Base-by-base conservation (phyloP, 805 yeast genomes). In the Pichia paraexigua region DNA sequence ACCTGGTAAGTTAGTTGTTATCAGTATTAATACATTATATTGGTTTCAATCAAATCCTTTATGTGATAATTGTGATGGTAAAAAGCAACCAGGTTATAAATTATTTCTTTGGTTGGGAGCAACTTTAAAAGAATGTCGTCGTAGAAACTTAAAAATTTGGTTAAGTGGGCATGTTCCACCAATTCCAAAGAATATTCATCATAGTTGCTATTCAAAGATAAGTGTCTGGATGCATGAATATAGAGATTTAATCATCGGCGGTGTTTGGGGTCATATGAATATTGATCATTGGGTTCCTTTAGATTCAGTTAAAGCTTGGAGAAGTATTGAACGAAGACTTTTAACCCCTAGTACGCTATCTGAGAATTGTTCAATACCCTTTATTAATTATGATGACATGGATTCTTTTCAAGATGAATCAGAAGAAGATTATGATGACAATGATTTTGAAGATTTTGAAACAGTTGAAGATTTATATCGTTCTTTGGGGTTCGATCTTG, bases 101-200 rank as follows among this genome's bases (percentile, higher is more conserved):
- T 69, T 85, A 48, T 78, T 87, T 56, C 73, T 80, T 54, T 88
- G 96, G 96, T 67, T 89, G 8, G 92, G 94, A 3, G 74, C 77
- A 45, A 82, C 83, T 2, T 71, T 89, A 54, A 78, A 82, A 61
- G 95, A 87, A 63, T 68, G 88, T 68, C 74, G 96, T 60, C 69
- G 72, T 22, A 71, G 95, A 54, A 77, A 79, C 18, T 83, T 88
- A 80, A 88, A 88, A 68, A 95, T 85, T 18, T 89, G 95, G 95
- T 68, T 88, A 22, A 73, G 84, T 43, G 95, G 96, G 6, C 96
- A 88, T 70, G 95, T 89, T 17, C 96, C 96, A 3, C 95, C 96
- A 5, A 78, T 83, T 45, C 81, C 82, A 25, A 87, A 87, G 64
- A 88, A 88, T 64, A 80, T 77, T 54, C 95, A 88, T 60, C 71